Conservation (phyloP, 1,139 yeast genomes). For the Blastobotrys niveus region DNA sequence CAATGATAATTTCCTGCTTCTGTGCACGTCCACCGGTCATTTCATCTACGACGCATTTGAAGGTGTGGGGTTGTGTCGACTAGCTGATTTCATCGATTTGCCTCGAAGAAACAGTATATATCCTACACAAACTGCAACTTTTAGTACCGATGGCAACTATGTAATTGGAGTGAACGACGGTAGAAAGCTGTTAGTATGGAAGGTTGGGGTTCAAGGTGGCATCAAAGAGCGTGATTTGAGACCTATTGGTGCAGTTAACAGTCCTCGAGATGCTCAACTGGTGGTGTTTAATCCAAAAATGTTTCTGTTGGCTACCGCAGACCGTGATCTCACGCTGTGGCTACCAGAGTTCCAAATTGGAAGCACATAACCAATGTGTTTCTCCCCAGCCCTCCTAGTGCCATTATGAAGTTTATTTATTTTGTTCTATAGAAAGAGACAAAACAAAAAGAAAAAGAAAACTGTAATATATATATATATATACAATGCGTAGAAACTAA, state of each 20-base stretch:
- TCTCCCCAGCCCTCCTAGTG: too few species aligned
- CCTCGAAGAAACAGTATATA: too few species aligned
- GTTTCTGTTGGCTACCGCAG: conserved; percentile 77
- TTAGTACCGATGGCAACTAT: conserved; percentile 77
- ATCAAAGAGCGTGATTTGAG: too few species aligned
- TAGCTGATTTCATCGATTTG: too few species aligned
- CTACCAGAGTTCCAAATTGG: conserved; percentile 27
- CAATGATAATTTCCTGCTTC: conserved; percentile 67
- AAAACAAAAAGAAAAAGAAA: too few species aligned
- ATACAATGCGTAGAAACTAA: not conserved
- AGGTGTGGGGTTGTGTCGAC: conserved; percentile 52
- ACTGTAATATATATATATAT: too few species aligned
- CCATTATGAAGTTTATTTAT: too few species aligned
- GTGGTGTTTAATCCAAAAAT: conserved; percentile 73
- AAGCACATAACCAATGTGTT: too few species aligned
- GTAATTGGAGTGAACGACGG: conserved; percentile 56
- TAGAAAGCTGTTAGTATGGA: too few species aligned
- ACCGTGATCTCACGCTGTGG: conserved; percentile 45
- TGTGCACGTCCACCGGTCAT: conserved; percentile 55
- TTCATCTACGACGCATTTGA: conserved; percentile 65
- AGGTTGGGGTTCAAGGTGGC: too few species aligned
- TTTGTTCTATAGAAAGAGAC: too few species aligned
- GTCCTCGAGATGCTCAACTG: conserved; percentile 29
- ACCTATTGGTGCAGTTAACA: not conserved
- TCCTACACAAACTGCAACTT: conserved; percentile 23